These are phyloP conservation scores for Trichomonascaceae sp. DNA, from an alignment of 1,139 yeast species.

Conservation along the genomic window DNA sequence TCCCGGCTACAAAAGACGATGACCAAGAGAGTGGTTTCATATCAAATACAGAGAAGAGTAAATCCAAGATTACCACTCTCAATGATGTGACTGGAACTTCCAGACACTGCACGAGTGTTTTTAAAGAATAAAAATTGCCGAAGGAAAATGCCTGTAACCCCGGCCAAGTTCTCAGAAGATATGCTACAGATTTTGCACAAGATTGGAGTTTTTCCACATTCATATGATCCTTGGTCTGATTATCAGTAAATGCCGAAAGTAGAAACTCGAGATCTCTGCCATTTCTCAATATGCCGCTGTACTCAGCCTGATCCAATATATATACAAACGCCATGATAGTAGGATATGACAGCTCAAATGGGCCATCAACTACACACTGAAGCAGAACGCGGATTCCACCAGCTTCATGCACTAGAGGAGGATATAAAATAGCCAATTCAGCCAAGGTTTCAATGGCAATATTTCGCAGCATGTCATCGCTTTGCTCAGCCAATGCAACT, in stretches of 20 bases:
- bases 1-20: conserved; percentile 34
- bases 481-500: conserved; percentile 61
- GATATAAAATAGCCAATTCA: conserved; percentile 58
- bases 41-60: conserved; percentile 61
- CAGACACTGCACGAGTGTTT: conserved; percentile 57
- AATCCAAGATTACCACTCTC: conserved; percentile 62
- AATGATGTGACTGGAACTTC: conserved; percentile 50
- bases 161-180: conserved; percentile 64
- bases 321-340: conserved; percentile 53
- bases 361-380: conserved; percentile 55
- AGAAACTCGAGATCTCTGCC: conserved; percentile 62
- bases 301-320: conserved; percentile 53
- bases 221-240: conserved; percentile 41
- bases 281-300: conserved; percentile 51
- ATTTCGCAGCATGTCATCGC: conserved; percentile 50
- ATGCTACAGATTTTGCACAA: conserved; percentile 55
- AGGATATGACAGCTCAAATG: conserved; percentile 50
- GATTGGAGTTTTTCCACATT: conserved; percentile 53
- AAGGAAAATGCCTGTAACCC: conserved; percentile 67
- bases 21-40: conserved; percentile 61
- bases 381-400: conserved; percentile 62
- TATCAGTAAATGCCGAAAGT: conserved; percentile 60
- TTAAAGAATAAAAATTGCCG: conserved; percentile 51
- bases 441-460: conserved; percentile 64
- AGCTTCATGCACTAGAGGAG: conserved; percentile 53